phyloP scores from a whole-genome alignment of 2,329 filamentous ascomycete species.

The Triangularia setosa region DNA sequence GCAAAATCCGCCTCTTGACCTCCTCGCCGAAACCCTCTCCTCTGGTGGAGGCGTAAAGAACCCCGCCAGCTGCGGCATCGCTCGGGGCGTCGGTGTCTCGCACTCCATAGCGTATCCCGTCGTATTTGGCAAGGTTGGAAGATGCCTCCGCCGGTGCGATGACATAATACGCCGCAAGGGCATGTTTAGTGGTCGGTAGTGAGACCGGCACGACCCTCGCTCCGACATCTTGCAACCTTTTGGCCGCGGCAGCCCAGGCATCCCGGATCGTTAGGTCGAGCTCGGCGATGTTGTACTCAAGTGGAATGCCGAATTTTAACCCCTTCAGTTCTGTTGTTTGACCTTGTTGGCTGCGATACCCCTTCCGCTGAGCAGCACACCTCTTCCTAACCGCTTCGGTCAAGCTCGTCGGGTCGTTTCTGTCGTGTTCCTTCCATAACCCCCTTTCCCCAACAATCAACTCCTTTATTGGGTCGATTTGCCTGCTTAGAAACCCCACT shows the following conservation, averaged over 20 bases:
- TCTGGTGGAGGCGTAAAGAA: constrained; percentile 73
- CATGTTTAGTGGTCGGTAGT: constrained; percentile 77
- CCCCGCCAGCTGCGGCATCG: constrained; percentile 56
- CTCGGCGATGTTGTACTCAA: constrained; percentile 86
- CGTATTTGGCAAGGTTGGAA: constrained; percentile 94
- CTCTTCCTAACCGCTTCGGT: constrained; percentile 50
- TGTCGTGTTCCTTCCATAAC: constrained; percentile 56
- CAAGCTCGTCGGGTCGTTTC: constrained; percentile 71
- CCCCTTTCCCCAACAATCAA: constrained; percentile 48
- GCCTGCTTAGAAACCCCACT: constrained; percentile 68
- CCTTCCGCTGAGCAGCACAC: constrained; percentile 34
- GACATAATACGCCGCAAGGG: constrained; percentile 90
- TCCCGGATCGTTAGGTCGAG: constrained; percentile 65
- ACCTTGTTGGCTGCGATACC: constrained; percentile 20
- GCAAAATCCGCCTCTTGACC: constrained; percentile 78
- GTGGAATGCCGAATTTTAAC: constrained; percentile 53
- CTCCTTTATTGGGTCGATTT: constrained; percentile 47
- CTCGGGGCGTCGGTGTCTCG: constrained; percentile 34
- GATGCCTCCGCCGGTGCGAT: constrained; percentile 92
- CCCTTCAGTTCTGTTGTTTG: constrained; percentile 19
- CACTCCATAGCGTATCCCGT: constrained; percentile 87
- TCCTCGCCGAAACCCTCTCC: constrained; percentile 75
- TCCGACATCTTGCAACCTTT: constrained; percentile 54
- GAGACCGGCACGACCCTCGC: constrained; percentile 72
- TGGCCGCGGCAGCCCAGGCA: constrained; percentile 64